A percentile compares a stretch with the other conserved stretches of the same genome.
These are phyloP conservation scores for Fraxinus baroniana DNA, from an alignment of 305 asterid genomes.

Conservation along the genomic window DNA sequence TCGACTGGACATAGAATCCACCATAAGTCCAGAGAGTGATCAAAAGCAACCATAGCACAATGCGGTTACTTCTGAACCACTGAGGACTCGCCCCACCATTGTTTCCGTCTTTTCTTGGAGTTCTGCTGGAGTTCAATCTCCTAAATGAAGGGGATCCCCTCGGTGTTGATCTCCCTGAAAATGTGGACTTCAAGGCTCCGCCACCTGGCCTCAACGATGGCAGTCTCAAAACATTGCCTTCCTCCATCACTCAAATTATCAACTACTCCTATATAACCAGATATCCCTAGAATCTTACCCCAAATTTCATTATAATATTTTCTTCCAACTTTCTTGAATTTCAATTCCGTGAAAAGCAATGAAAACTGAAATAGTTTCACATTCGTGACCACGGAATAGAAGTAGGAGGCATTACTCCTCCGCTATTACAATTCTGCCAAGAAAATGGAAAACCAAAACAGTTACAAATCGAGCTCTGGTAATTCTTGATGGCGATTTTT, in stretches of 20 bases:
- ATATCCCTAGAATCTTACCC: background rate
- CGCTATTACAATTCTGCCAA: background rate
- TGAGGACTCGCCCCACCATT: constrained; percentile 37
- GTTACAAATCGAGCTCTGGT: background rate
- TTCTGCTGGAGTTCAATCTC: constrained; percentile 61
- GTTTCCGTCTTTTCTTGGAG: constrained; percentile 65
- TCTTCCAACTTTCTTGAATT: constrained; percentile 13
- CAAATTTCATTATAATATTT: constrained; percentile 9
- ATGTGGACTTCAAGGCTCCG: constrained; percentile 57
- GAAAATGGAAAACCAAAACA: background rate
- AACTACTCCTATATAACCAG: constrained; percentile 16
- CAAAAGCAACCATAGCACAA: constrained; percentile 91
- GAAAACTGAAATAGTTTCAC: background rate
- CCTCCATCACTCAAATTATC: constrained; percentile 58
- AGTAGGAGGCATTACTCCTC: background rate
- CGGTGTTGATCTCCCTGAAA: constrained; percentile 76
- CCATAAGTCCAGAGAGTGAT: constrained; percentile 98
- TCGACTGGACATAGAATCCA: constrained; percentile 86
- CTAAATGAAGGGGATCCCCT: constrained; percentile 83
- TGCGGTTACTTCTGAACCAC: constrained; percentile 72
- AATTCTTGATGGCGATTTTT: background rate
- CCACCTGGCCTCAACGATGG: constrained; percentile 66
- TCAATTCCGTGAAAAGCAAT: background rate
- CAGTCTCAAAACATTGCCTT: constrained; percentile 47
- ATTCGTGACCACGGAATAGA: background rate